Evolutionary conservation across 2,329 filamentous ascomycete genomes (phyloP), one percentile per base, ranked within the genome.

Genomic region (Grosmannia penicillata): DNA sequence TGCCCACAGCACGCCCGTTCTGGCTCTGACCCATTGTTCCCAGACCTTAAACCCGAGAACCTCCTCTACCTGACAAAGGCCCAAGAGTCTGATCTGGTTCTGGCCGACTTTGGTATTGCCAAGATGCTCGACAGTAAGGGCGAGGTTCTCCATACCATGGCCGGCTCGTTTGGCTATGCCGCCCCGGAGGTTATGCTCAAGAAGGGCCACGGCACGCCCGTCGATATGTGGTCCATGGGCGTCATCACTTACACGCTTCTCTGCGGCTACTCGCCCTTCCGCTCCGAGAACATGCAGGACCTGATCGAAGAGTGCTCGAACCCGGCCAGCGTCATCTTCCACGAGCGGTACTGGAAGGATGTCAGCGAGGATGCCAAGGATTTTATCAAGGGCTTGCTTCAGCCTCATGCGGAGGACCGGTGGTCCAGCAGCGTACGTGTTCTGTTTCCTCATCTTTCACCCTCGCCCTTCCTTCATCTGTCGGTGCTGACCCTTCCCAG

Each of bases 151-250:
- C 96, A 86, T 49, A 96, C 87, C 37, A 98, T 98, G 91, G 91
- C 91, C 31, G 91, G 91, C 31, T 96, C 91, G 0, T 96, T 98
- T 55, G 91, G 91, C 39, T 98, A 98, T 53, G 91, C 91, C 17
- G 91, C 91, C 2, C 91, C 91, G 8, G 91, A 98, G 59, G 87
- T 98, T 43, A 98, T 98, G 91, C 70, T 94, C 47, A 95, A 95
- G 68, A 78, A 84, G 54, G 91, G 91, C 17, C 93, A 98, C 57
- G 91, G 91, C 56, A 98, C 96, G 61, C 85, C 91, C 5, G 91
- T 96, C 25, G 91, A 98, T 56, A 94, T 98, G 84, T 98, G 91
- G 91, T 96, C 91, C 4, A 72, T 98, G 61, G 91, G 91, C 45
- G 91, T 98, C 53, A 98, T 98, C 53, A 96, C 91, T 30, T 98